Evolutionary conservation across 352 stramenopile species (phyloP).

Genomic region (Thalassiosira sp.): DNA sequence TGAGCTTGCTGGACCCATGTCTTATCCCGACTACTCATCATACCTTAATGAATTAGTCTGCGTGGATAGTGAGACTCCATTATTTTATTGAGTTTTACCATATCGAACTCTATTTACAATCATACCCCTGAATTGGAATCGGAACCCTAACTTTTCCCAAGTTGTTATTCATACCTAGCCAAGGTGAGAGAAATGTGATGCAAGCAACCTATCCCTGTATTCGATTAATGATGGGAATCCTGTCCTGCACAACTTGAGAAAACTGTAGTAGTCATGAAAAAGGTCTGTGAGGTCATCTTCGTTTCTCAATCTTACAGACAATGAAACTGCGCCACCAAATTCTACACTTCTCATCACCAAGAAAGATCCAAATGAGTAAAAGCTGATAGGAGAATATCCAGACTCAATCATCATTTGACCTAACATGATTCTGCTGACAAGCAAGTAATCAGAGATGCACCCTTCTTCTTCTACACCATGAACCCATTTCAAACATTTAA

Average conservation of each 20-base stretch:
- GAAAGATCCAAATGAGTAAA: slow-evolving; percentile 16
- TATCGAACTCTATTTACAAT: neutral
- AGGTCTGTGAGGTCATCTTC: slow-evolving; percentile 26
- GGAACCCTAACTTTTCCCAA: neutral
- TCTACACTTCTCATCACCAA: slow-evolving; percentile 25
- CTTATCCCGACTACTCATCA: neutral
- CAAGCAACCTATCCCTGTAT: slow-evolving; percentile 7
- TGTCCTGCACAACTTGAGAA: slow-evolving; percentile 11
- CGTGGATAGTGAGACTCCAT: neutral
- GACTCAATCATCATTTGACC: neutral
- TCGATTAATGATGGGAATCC: slow-evolving; percentile 7
- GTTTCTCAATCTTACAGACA: slow-evolving; percentile 20
- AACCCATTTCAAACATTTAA: slow-evolving; percentile 16
- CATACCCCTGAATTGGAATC: neutral
- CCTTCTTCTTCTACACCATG: slow-evolving; percentile 12
- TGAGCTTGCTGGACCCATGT: neutral
- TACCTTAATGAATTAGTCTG: neutral
- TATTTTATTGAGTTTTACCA: neutral
- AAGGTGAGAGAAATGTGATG: neutral
- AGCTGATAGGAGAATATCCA: neutral
- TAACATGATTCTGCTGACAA: slow-evolving; percentile 8
- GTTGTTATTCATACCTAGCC: neutral
- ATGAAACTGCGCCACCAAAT: slow-evolving; percentile 16
- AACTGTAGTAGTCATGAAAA: slow-evolving; percentile 19
- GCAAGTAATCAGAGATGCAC: slow-evolving; percentile 18